Conservation (phyloP, 176 grass and related monocot species). For the Eragrostis curvula region DNA sequence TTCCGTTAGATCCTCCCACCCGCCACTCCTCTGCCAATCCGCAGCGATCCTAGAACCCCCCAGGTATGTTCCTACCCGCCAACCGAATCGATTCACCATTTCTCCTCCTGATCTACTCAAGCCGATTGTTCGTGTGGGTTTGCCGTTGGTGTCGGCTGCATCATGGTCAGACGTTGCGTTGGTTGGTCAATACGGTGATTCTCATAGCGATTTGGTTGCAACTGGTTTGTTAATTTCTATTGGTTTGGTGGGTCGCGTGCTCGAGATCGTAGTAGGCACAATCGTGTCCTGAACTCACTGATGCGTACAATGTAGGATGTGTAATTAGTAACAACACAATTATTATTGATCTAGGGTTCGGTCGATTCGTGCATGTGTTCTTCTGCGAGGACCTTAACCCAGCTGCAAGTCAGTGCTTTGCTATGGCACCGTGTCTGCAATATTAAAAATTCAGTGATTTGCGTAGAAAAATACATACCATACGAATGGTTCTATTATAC, state of each 20-base stretch:
- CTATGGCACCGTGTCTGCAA: too few relatives aligned
- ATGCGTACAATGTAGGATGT: background rate
- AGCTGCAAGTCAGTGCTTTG: too few relatives aligned
- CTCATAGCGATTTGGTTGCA: slow-evolving; percentile 7
- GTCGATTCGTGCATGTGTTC: background rate
- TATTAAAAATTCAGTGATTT: too few relatives aligned
- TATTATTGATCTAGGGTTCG: background rate
- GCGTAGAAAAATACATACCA: too few relatives aligned
- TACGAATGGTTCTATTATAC: too few relatives aligned
- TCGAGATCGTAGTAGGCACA: background rate
- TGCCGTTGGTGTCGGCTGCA: background rate
- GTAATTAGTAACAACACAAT: background rate
- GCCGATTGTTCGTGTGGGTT: background rate
- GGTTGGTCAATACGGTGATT: background rate
- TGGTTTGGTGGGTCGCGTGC: background rate
- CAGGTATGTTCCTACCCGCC: slow-evolving; percentile 28
- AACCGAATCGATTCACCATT: background rate
- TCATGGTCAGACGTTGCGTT: background rate
- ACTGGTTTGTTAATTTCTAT: background rate
- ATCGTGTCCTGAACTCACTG: background rate
- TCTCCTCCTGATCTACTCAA: background rate
- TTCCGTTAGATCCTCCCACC: too few relatives aligned
- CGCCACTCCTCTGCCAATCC: too few relatives aligned
- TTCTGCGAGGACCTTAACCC: background rate
- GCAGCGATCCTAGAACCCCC: too few relatives aligned